phyloP scores from a whole-genome alignment of 129 eudicot species.

The Escallonia rubra region DNA sequence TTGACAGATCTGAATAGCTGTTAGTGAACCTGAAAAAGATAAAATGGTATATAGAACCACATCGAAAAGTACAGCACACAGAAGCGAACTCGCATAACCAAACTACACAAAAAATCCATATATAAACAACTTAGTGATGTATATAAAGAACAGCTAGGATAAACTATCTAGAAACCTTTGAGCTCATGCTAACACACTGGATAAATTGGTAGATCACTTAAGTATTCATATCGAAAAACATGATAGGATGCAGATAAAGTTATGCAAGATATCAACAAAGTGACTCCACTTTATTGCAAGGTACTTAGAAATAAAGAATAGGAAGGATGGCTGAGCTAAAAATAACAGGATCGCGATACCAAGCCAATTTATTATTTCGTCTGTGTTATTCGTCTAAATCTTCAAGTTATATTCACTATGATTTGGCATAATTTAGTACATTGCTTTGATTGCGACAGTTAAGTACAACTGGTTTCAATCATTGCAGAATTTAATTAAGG shows the following conservation, averaged over 20 bases:
- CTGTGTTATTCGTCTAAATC: no score
- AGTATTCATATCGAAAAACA: conserved; percentile 5
- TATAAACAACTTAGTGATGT: no score
- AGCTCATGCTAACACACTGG: no score
- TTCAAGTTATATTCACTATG: neutral
- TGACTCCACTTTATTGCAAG: conserved; percentile 5
- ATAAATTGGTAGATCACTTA: neutral
- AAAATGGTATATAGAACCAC: no score
- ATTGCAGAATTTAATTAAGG: no score
- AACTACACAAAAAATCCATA: no score
- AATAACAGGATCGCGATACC: no score
- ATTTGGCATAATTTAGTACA: neutral
- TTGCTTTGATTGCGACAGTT: neutral
- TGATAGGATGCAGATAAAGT: neutral
- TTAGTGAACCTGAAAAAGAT: neutral
- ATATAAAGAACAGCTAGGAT: no score
- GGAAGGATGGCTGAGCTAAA: no score
- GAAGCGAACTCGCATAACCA: conserved; percentile 3
- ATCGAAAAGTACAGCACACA: neutral
- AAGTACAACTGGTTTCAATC: no score
- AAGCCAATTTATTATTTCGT: no score
- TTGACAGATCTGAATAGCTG: neutral
- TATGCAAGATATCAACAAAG: neutral
- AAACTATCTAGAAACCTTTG: no score
- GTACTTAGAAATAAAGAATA: conserved; percentile 6